Conservation (phyloP, 2,329 filamentous ascomycete genomes). For the Colletotrichum viniferum region DNA sequence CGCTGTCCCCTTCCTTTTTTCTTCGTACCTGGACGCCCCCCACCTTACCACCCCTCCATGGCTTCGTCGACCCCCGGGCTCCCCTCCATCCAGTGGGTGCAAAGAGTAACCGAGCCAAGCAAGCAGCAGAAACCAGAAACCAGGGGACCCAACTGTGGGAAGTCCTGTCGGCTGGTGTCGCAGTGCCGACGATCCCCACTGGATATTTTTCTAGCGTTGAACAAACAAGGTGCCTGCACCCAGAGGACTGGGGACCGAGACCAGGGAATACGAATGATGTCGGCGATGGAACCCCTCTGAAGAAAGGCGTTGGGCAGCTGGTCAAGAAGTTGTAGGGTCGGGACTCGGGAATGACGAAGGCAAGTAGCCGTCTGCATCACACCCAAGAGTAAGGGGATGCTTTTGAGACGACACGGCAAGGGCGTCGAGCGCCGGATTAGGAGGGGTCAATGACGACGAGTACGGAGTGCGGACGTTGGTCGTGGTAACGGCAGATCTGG, state of each 20-base stretch:
- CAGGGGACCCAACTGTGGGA: conserved; percentile 10
- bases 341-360: conserved; percentile 8
- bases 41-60: not conserved
- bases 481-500: not conserved
- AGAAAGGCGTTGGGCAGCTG: not conserved
- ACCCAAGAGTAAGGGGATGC: not conserved
- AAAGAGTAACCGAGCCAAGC: conserved; percentile 19
- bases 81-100: conserved; percentile 5
- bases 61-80: not conserved
- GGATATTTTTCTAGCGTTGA: conserved; percentile 17
- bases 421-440: not conserved
- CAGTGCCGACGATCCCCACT: conserved; percentile 22
- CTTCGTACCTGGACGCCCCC: conserved; percentile 18
- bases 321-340: not conserved
- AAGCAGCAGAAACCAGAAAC: conserved; percentile 14
- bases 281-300: conserved; percentile 11
- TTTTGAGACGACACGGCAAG: not conserved
- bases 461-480: not conserved
- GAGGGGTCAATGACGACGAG: not conserved
- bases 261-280: conserved; percentile 24
- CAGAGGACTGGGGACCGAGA: conserved; percentile 4
- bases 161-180: conserved; percentile 13
- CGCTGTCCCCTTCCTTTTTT: conserved; percentile 4
- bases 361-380: conserved; percentile 9
- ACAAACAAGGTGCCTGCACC: conserved; percentile 18